phyloP scores from a whole-genome alignment of 2,329 filamentous ascomycete genomes.

The Raffaelea arxii region DNA sequence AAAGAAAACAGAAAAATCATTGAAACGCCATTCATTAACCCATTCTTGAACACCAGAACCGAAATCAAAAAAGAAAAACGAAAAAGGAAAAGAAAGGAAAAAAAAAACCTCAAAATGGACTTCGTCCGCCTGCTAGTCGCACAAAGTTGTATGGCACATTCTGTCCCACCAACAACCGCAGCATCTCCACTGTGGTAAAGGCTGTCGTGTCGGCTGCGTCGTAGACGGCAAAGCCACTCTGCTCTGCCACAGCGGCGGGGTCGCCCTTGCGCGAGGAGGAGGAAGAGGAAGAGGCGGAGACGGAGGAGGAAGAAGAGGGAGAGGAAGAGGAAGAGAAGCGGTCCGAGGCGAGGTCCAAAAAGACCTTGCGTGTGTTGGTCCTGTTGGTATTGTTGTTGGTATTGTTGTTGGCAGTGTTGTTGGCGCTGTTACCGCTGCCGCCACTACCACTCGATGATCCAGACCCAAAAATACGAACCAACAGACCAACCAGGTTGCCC shows the following conservation, averaged over 20 bases:
- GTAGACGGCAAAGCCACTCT: slow-evolving; percentile 71
- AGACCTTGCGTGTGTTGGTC: slow-evolving; percentile 53
- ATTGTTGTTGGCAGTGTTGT: slow-evolving; percentile 22
- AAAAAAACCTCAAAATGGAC: slow-evolving; percentile 38
- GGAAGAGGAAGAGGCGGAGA: no score
- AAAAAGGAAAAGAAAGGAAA: no score
- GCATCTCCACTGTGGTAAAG: slow-evolving; percentile 75
- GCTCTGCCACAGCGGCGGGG: slow-evolving; percentile 58
- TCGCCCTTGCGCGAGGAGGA: slow-evolving; percentile 51
- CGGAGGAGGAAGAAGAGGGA: no score
- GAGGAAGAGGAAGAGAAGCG: slow-evolving; percentile 19
- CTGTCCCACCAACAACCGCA: slow-evolving; percentile 70
- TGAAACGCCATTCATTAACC: no score
- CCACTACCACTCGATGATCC: no score
- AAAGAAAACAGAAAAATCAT: no score
- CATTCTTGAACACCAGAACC: no score
- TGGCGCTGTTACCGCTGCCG: slow-evolving; percentile 15
- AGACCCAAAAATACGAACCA: slow-evolving; percentile 68
- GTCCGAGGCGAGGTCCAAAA: slow-evolving; percentile 63
- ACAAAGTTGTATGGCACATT: slow-evolving; percentile 87
- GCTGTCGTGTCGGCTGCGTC: slow-evolving; percentile 71
- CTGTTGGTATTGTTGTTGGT: no score
- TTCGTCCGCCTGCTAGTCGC: slow-evolving; percentile 52
- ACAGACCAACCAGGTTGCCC: slow-evolving; percentile 65
- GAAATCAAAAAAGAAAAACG: no score